Percentiles rank a stretch among this genome's conserved stretches.
Conservation (phyloP, 768 basidiomycete genomes). For the Tricholomella constricta region DNA sequence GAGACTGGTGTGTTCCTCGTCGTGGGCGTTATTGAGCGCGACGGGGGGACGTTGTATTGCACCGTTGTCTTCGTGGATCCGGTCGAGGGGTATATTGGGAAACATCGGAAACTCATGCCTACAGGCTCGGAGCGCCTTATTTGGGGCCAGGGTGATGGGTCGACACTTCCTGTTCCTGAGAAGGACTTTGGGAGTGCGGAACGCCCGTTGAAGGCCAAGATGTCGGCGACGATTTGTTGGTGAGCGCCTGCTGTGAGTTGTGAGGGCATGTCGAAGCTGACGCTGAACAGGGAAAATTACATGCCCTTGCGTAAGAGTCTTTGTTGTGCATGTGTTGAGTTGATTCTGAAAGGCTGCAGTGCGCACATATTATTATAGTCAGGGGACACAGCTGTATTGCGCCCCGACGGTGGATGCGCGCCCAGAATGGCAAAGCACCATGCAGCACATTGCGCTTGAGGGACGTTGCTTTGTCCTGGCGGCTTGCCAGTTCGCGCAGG, state of each 20-base stretch:
- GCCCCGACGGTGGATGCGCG: constrained; percentile 68
- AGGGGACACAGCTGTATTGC: constrained; percentile 62
- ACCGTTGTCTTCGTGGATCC: constrained; percentile 60
- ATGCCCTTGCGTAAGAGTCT: constrained; percentile 57
- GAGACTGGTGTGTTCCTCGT: constrained; percentile 56
- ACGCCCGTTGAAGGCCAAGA: constrained; percentile 38
- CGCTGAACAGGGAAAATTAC: constrained; percentile 59
- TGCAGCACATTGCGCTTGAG: constrained; percentile 66
- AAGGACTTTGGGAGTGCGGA: constrained; percentile 33
- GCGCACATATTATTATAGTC: constrained; percentile 58
- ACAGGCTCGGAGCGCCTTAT: constrained; percentile 61
- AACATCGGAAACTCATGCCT: constrained; percentile 66
- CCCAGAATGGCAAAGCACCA: constrained; percentile 55
- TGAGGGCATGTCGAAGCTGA: background rate
- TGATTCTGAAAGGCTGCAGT: constrained; percentile 34
- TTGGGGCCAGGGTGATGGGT: constrained; percentile 63
- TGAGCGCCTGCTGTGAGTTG: constrained; percentile 24
- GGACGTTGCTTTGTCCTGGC: constrained; percentile 71
- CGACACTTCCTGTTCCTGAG: constrained; percentile 51
- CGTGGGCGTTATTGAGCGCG: constrained; percentile 60
- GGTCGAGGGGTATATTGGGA: constrained; percentile 50
- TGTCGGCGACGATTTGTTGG: constrained; percentile 64
- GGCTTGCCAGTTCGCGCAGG: constrained; percentile 60
- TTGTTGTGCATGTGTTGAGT: background rate
- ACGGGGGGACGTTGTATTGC: constrained; percentile 63